phyloP scores from a whole-genome alignment of 148 eudicot species.

The Rhododendron mucronatum region DNA sequence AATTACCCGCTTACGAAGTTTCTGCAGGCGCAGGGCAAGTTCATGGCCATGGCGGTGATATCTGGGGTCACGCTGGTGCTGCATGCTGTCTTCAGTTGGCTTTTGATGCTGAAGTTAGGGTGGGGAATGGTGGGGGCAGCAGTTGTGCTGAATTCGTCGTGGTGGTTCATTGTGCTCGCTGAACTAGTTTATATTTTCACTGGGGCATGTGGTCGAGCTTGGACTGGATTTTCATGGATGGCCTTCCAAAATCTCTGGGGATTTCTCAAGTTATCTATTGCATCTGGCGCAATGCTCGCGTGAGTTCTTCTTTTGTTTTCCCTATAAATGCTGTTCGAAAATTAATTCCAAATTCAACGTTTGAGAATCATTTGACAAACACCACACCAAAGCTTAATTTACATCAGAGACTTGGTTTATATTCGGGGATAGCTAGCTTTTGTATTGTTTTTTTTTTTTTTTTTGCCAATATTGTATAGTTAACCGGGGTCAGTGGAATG shows the following conservation, averaged over 20 bases:
- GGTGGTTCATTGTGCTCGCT: constrained; percentile 21
- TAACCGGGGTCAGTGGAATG: too few relatives aligned
- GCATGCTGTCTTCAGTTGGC: constrained; percentile 16
- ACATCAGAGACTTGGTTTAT: background rate
- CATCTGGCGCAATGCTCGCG: constrained; percentile 14
- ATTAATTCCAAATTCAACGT: background rate
- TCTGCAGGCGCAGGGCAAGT: constrained; percentile 12
- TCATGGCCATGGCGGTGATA: constrained; percentile 9
- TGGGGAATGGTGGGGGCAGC: constrained; percentile 22
- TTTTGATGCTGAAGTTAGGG: constrained; percentile 13
- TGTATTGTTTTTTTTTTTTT: too few relatives aligned
- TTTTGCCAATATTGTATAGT: too few relatives aligned
- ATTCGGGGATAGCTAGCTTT: too few relatives aligned
- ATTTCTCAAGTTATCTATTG: constrained; percentile 15
- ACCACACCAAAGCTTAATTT: background rate
- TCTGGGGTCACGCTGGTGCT: background rate
- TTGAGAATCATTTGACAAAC: background rate
- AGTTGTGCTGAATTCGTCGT: constrained; percentile 16
- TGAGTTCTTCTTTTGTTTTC: background rate
- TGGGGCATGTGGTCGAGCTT: constrained; percentile 8
- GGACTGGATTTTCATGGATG: constrained; percentile 16
- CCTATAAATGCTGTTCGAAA: background rate
- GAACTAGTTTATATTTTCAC: background rate
- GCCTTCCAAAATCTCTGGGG: constrained; percentile 14
- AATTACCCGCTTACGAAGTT: constrained; percentile 23